A percentile compares a stretch with the other conserved stretches of the same genome.
Evolutionary conservation across 148 eudicot genomes (phyloP).

Genomic region (Diospyros lotus): DNA sequence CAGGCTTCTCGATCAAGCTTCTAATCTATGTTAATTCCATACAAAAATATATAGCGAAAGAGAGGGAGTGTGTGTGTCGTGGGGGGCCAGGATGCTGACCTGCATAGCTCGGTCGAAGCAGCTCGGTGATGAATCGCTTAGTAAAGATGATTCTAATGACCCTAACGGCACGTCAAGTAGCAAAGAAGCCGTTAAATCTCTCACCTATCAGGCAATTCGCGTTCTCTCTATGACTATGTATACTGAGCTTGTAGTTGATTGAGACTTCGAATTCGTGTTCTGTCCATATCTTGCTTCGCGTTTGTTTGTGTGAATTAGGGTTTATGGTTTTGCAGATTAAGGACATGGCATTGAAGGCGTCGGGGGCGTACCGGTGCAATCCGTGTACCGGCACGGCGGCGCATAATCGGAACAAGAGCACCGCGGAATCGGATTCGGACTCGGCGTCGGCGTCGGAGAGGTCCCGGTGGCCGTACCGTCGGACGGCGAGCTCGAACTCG

Average conservation of each 20-base stretch:
- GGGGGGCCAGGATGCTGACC: slow-evolving; percentile 53
- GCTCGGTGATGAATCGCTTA: slow-evolving; percentile 30
- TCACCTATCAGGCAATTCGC: slow-evolving; percentile 67
- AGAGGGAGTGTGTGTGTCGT: no score
- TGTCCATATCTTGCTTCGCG: no score
- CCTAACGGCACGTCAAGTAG: slow-evolving; percentile 27
- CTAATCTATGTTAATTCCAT: not conserved
- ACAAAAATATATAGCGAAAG: no score
- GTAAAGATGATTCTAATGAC: slow-evolving; percentile 38
- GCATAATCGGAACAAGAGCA: slow-evolving; percentile 17
- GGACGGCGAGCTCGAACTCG: slow-evolving; percentile 72
- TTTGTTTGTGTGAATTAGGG: not conserved
- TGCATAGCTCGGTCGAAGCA: slow-evolving; percentile 86
- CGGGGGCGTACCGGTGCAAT: slow-evolving; percentile 69
- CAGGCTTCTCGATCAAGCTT: slow-evolving; percentile 3
- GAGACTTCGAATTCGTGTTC: no score
- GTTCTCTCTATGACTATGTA: not conserved
- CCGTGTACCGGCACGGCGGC: slow-evolving; percentile 44
- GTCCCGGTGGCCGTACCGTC: slow-evolving; percentile 49
- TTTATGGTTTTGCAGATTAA: slow-evolving; percentile 40
- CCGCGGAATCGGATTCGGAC: slow-evolving; percentile 27
- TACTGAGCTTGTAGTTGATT: no score
- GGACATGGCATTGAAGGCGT: slow-evolving; percentile 80
- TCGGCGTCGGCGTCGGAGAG: slow-evolving; percentile 42
- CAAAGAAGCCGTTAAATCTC: slow-evolving; percentile 60